Evolutionary conservation across 2,329 filamentous ascomycete genomes (phyloP), one percentile per base, ranked within the genome.

Genomic region (Huntiella moniliformis): DNA sequence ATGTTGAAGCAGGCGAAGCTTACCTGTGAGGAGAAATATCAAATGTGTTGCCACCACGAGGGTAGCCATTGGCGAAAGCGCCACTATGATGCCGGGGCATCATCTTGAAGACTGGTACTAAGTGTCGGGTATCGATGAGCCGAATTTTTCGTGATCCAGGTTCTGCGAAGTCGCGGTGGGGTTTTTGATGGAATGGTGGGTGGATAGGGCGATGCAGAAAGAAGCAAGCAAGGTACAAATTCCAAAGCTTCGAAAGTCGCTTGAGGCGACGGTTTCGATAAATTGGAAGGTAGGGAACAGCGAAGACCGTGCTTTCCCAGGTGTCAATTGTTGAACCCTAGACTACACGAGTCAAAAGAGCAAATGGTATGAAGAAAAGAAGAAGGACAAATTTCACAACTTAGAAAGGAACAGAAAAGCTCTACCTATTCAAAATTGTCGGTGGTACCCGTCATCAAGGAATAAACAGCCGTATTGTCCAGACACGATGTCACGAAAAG

Each of bases 1-100:
- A 11, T 8, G 15, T 43, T 4, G 3, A 38, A 22, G 12, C 13
- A 10, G 28, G 31, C 15, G 10, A 28, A 32, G 22, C 8, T 57
- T 74, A 93, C 82, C 84, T 82, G 62, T 94, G 85, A 54, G 85
- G 83, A 54, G 83, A 85, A 57, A 92, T 87, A 53, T 85, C 84
- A 60, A 93, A 88, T 39, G 80, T 82, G 57, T 79, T 79, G 22
- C 22, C 22, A 50, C 71, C 73, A 52, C 78, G 72, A 52, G 82
- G 80, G 61, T 87, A 87, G 58, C 85, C 87, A 67, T 91, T 93
- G 52, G 79, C 75, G 63, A 82, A 88, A 61, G 79, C 79, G 62
- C 67, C 66, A 51, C 67, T 66, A 59, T 81, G 73, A 70, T 93
- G 84, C 67, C 85, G 77, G 60, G 88, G 82, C 77, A 91, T 86